Base-by-base conservation (phyloP, 73 alveolate genomes). In the Uronychia setigera region DNA sequence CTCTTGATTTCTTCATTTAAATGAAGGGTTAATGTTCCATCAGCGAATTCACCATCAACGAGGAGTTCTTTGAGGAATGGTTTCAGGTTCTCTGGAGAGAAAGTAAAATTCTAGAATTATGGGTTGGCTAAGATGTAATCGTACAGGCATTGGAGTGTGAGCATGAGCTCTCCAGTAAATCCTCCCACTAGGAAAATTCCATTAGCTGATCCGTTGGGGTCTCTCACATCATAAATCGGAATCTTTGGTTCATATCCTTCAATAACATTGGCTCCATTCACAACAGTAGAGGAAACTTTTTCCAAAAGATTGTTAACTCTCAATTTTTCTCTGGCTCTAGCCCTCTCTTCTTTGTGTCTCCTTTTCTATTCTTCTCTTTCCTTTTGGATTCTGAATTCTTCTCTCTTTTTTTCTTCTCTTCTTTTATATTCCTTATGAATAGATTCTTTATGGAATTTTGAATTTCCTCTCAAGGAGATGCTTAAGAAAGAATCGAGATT, bases 111-210 rank as follows among this genome's bases (percentile, higher is more conserved):
- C 76, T 84, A 60, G 60, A 85, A 60, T 58, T 90, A 83, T 0
- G 95, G 95, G 58, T 90, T 90, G 60, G 95, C 92, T 25, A 90
- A 81, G 33, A 90, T 90, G 79, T 90, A 90, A 79, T 90, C 95
- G 31, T 78, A 59, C 32, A 90, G 92, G 78, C 95, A 90, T 14
- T 88, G 78, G 87, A 90, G 83, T 46, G 95, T 90, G 79, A 81
- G 84, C 83, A 90, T 79, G 28, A 90, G 91, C 60, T 90, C 95
- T 27, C 91, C 95, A 46, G 81, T 86, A 76, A 90, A 80, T 32
- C 95, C 95, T 32, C 95, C 95, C 32, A 90, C 83, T 31, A 90
- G 31, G 81, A 78, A 75, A 35, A 90, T 58, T 57, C 95, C 95
- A 35, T 85, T 87, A 29, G 33, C 80, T 31, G 29, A 75, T 25